These are phyloP conservation scores for Scutellaria barbata DNA, from an alignment of 257 asterid genomes.

Conservation along the genomic window DNA sequence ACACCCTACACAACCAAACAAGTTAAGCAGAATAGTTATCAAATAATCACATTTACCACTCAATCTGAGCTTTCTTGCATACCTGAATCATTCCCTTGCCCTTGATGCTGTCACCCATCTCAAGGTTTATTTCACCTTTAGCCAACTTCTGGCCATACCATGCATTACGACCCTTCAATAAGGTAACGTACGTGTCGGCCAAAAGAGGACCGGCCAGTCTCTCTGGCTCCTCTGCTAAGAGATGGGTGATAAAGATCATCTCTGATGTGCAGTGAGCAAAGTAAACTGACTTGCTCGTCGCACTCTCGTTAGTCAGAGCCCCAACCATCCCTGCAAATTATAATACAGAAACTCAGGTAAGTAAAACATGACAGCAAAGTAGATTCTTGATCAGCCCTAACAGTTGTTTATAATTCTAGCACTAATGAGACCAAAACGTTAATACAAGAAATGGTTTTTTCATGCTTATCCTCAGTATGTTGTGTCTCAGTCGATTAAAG, in stretches of 20 bases:
- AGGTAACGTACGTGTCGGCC: constrained; percentile 92
- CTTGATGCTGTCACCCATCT: constrained; percentile 94
- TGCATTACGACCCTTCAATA: constrained; percentile 93
- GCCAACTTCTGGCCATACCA: constrained; percentile 98
- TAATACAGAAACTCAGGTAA: neutral
- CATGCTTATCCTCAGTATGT: neutral
- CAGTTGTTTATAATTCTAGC: neutral
- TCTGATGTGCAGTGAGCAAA: constrained; percentile 97
- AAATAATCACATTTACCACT: neutral
- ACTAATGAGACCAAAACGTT: neutral
- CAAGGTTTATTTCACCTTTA: constrained; percentile 82
- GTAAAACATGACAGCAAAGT: neutral
- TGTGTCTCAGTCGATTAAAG: neutral
- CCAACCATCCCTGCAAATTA: constrained; percentile 83
- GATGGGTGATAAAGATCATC: constrained; percentile 98
- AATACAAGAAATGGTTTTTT: neutral
- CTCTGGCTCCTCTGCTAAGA: constrained; percentile 92
- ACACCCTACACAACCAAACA: constrained; percentile 62
- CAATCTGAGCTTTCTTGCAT: neutral
- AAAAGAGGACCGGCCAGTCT: constrained; percentile 93
- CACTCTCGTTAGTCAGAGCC: constrained; percentile 97
- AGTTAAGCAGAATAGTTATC: neutral
- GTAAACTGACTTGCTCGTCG: constrained; percentile 96
- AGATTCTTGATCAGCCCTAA: constrained; percentile 1
- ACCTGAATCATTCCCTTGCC: constrained; percentile 99